phyloP scores from a whole-genome alignment of 257 asterid species.

The Linaria vulgaris region DNA sequence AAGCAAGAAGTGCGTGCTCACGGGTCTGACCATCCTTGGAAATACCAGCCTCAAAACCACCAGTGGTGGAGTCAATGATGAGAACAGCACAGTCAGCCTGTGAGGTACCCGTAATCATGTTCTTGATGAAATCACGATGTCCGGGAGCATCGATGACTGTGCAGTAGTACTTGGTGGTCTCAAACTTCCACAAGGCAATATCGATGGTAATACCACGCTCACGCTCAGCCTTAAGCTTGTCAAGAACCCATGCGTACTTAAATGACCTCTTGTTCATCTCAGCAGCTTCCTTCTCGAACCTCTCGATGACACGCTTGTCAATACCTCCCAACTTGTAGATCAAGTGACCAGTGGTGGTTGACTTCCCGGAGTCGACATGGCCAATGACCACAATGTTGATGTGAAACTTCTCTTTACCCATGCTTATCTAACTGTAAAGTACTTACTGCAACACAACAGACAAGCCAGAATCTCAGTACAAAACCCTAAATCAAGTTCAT shows the following conservation, averaged over 20 bases:
- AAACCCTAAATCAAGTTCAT: too few species aligned
- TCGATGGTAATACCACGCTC: slow-evolving; percentile 72
- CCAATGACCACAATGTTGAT: slow-evolving; percentile 58
- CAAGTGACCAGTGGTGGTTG: slow-evolving; percentile 55
- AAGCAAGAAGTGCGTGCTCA: slow-evolving; percentile 63
- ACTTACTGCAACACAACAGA: not conserved
- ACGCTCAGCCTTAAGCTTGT: slow-evolving; percentile 77
- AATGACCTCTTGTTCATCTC: slow-evolving; percentile 35
- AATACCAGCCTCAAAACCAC: slow-evolving; percentile 71
- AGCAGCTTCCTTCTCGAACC: slow-evolving; percentile 51
- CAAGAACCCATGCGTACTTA: slow-evolving; percentile 59
- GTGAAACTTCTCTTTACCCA: slow-evolving; percentile 57
- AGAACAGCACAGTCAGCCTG: slow-evolving; percentile 48
- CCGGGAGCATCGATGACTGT: slow-evolving; percentile 8
- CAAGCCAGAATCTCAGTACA: too few species aligned
- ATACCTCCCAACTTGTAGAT: slow-evolving; percentile 65
- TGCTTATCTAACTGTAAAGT: slow-evolving; percentile 6
- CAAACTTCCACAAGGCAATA: slow-evolving; percentile 71
- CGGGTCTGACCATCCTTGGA: slow-evolving; percentile 72
- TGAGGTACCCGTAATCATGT: slow-evolving; percentile 13
- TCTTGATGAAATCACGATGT: slow-evolving; percentile 18
- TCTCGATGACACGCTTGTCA: slow-evolving; percentile 59
- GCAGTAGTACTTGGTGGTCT: slow-evolving; percentile 67
- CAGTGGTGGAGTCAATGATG: slow-evolving; percentile 61
- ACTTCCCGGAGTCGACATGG: slow-evolving; percentile 58